A percentile compares a stretch with the other conserved stretches of the same genome.
phyloP scores from a whole-genome alignment of 441 rosid species.

The Brassica balearica region DNA sequence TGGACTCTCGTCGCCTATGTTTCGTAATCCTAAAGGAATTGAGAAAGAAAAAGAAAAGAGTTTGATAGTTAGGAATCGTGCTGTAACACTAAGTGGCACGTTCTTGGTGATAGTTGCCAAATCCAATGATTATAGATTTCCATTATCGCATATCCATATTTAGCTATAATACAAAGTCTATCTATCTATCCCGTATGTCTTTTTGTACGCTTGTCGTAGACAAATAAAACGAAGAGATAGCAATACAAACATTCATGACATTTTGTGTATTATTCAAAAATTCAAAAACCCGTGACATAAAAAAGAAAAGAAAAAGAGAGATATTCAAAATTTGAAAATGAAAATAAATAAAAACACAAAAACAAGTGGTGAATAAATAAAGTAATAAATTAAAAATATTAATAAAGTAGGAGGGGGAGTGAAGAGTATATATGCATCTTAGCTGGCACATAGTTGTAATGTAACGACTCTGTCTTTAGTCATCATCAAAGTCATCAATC shows the following conservation, averaged over 20 bases:
- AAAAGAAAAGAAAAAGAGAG: conserved; percentile 15
- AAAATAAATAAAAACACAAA: not conserved
- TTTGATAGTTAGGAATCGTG: conserved; percentile 21
- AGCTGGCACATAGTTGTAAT: conserved; percentile 45
- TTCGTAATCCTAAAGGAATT: conserved; percentile 20
- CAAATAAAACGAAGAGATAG: not conserved
- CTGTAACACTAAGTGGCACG: conserved; percentile 37
- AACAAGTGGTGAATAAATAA: conserved; percentile 30
- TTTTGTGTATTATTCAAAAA: conserved; percentile 18
- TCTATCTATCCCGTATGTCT: not conserved
- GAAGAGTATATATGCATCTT: conserved; percentile 18
- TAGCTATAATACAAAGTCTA: conserved; percentile 16
- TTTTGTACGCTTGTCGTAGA: not conserved
- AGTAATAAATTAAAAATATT: conserved; percentile 4
- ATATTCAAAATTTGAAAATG: conserved; percentile 26
- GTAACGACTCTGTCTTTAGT: not conserved
- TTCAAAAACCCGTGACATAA: conserved; percentile 29
- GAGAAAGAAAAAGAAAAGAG: not conserved
- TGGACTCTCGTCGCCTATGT: conserved; percentile 27
- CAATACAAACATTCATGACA: conserved; percentile 29
- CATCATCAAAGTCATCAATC: conserved; percentile 12
- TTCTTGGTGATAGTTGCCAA: conserved; percentile 24
- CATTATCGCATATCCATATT: not conserved
- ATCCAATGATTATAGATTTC: conserved; percentile 30
- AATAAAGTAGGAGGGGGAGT: not conserved